These are phyloP conservation scores for Allium fistulosum DNA, from an alignment of 106 monocot species.

Conservation along the genomic window DNA sequence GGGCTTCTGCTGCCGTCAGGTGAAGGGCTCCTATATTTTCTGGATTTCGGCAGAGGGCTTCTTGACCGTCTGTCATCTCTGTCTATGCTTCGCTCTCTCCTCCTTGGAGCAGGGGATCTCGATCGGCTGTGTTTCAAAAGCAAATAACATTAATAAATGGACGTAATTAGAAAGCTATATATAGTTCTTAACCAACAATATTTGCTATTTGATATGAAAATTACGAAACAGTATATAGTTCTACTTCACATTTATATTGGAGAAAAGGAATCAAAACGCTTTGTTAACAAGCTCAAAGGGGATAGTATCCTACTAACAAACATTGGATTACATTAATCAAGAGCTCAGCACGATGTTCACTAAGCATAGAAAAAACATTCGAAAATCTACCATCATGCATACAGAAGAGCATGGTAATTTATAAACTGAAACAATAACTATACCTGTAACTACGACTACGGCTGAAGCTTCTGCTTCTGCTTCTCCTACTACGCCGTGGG, in stretches of 20 bases:
- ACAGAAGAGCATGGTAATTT: not conserved
- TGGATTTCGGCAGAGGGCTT: slow-evolving; percentile 42
- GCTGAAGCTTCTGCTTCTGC: slow-evolving; percentile 64
- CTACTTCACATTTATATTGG: not conserved
- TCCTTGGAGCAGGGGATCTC: slow-evolving; percentile 57
- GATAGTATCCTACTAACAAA: no score
- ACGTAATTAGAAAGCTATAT: not conserved
- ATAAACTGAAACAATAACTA: not conserved
- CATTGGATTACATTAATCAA: no score
- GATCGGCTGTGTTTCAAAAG: slow-evolving; percentile 42
- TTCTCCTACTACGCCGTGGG: slow-evolving; percentile 46
- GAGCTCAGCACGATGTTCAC: no score
- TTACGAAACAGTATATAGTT: not conserved
- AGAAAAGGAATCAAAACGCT: not conserved
- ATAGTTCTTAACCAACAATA: not conserved
- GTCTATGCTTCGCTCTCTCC: slow-evolving; percentile 27
- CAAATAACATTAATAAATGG: not conserved
- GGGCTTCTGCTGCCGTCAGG: slow-evolving; percentile 53
- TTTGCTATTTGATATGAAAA: not conserved
- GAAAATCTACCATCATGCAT: no score
- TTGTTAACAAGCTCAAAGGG: no score
- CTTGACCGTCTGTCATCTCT: slow-evolving; percentile 36
- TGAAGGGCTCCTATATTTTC: slow-evolving; percentile 33
- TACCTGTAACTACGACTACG: slow-evolving; percentile 84
- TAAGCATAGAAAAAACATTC: no score